phyloP scores from a whole-genome alignment of 1,139 yeast species.

The Yamadazyma friedrichii region DNA sequence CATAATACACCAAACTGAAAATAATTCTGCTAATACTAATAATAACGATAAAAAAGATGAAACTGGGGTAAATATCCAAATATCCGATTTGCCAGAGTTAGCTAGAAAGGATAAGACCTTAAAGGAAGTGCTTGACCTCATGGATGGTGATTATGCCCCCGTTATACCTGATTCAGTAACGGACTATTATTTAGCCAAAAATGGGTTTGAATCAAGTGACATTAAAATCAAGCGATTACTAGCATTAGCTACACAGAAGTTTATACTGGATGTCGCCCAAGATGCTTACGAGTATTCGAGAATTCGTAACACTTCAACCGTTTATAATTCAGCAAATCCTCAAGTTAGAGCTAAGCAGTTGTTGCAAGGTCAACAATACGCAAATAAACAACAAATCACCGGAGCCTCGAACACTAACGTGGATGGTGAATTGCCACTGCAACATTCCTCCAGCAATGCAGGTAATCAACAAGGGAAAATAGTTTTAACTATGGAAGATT shows the following conservation, averaged over 20 bases:
- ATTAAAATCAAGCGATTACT: slow-evolving; percentile 77
- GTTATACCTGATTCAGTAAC: slow-evolving; percentile 98
- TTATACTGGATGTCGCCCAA: slow-evolving; percentile 89
- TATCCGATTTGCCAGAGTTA: slow-evolving; percentile 65
- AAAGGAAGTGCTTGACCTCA: slow-evolving; percentile 78
- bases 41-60: slow-evolving; percentile 10
- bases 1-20: slow-evolving; percentile 11
- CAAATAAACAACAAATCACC: slow-evolving; percentile 43
- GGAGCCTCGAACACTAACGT: slow-evolving; percentile 38
- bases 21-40: not conserved
- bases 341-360: slow-evolving; percentile 81
- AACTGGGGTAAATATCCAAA: slow-evolving; percentile 5
- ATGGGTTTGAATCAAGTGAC: slow-evolving; percentile 85
- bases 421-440: slow-evolving; percentile 38
- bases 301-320: slow-evolving; percentile 81
- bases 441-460: slow-evolving; percentile 39
- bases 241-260: slow-evolving; percentile 95
- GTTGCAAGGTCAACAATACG: slow-evolving; percentile 64
- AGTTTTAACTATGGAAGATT: slow-evolving; percentile 83
- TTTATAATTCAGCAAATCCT: slow-evolving; percentile 80
- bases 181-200: slow-evolving; percentile 83
- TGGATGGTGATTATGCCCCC: slow-evolving; percentile 90
- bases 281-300: slow-evolving; percentile 96
- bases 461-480: slow-evolving; percentile 71
- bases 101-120: slow-evolving; percentile 85